Base-by-base conservation (phyloP, 2,329 filamentous ascomycete species). In the Fusarium sp. region DNA sequence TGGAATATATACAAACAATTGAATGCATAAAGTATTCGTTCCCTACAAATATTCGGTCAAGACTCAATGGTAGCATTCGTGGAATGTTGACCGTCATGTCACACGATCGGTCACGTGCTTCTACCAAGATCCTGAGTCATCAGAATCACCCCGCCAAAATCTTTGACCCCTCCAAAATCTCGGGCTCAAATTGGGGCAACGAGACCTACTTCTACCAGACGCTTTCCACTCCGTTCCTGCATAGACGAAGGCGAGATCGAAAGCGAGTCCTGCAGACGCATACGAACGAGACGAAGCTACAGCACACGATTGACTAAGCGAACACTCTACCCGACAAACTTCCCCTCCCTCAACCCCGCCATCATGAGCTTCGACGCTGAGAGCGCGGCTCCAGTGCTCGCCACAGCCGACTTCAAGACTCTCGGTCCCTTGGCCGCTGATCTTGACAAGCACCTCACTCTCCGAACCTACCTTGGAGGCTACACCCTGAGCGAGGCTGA, bases 381-480 rank as follows among this genome's bases (percentile, higher is more conserved):
- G 64, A 77, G 65, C 65, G 65, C 68, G 60, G 76, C 75, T 69
- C 72, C 76, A 48, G 70, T 70, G 68, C 76, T 79, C 59, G 76
- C 71, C 66, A 61, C 77, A 58, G 77, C 77, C 74, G 78, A 98
- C 83, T 96, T 97, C 85, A 97, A 96, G 85, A 87, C 92, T 66
- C 91, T 95, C 74, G 94, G 96, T 80, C 89, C 90, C 33, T 87
- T 91, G 67, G 89, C 97, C 63, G 87, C 89, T 77, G 91, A 93
- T 76, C 90, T 98, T 71, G 94, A 98, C 83, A 93, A 94, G 82
- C 93, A 97, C 85, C 89, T 98, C 69, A 94, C 92, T 8, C 90
- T 98, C 38, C 92, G 96, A 78, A 94, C 94, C 20, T 96, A 96
- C 84, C 88, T 98, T 75, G 90, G 94, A 58, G 95, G 95, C 69